Conservation (phyloP, 225 moss, liverwort and hornwort genomes). For the Lunularia cruciata region DNA sequence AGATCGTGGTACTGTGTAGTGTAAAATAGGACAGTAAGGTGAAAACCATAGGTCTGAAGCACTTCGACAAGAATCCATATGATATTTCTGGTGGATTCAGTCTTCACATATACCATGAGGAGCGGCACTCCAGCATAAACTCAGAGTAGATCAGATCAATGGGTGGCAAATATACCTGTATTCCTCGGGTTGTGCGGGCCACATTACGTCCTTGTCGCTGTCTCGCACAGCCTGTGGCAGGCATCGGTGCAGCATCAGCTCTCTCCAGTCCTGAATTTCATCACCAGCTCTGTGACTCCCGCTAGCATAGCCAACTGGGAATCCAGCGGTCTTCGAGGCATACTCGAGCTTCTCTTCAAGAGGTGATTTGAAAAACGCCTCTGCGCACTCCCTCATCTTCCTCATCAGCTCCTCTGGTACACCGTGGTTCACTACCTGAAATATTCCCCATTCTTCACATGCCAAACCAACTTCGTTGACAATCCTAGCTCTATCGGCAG, state of each 20-base stretch:
- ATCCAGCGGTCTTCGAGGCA: slow-evolving; percentile 1
- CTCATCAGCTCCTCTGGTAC: slow-evolving; percentile 43
- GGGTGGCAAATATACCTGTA: slow-evolving; percentile 6
- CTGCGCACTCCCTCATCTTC: slow-evolving; percentile 33
- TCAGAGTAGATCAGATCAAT: too few species aligned
- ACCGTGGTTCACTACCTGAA: slow-evolving; percentile 62
- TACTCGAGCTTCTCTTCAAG: slow-evolving; percentile 52
- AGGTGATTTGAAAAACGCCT: slow-evolving; percentile 49
- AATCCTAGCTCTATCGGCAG: not conserved
- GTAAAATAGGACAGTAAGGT: too few species aligned
- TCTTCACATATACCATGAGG: too few species aligned
- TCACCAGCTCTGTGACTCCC: slow-evolving; percentile 21
- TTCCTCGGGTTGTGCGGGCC: not conserved
- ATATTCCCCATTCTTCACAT: slow-evolving; percentile 61
- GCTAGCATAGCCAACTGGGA: slow-evolving; percentile 15
- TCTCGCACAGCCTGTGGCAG: not conserved
- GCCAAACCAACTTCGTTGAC: slow-evolving; percentile 46
- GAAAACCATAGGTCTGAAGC: too few species aligned
- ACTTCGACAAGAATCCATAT: too few species aligned
- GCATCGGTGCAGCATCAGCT: slow-evolving; percentile 1
- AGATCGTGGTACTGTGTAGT: too few species aligned
- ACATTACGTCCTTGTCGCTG: not conserved
- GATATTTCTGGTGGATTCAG: too few species aligned
- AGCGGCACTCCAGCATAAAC: too few species aligned
- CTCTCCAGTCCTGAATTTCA: slow-evolving; percentile 21